phyloP scores from a whole-genome alignment of 2,329 filamentous ascomycete species.

The Neoscytalidium dimidiatum region DNA sequence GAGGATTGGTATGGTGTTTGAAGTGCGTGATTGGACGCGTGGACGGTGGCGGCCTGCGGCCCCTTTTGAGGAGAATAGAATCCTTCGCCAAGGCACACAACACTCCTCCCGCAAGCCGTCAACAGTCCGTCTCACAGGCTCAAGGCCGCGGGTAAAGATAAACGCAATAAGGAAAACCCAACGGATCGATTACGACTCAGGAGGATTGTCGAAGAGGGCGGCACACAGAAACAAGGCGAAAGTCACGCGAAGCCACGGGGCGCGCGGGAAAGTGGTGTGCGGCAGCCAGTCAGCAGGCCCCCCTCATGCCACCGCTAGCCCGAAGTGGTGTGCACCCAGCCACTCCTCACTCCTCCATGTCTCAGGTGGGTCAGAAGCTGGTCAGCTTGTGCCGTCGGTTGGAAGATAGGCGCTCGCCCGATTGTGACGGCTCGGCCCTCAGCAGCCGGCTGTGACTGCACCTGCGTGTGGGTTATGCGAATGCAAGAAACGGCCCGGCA shows the following conservation, averaged over 20 bases:
- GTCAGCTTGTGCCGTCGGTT: neutral
- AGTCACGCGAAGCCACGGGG: neutral
- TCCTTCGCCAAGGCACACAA: neutral
- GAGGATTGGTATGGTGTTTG: neutral
- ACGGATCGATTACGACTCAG: neutral
- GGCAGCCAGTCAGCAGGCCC: conserved; percentile 13
- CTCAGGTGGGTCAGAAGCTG: conserved; percentile 5
- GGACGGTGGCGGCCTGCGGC: neutral
- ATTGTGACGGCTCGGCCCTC: conserved; percentile 9
- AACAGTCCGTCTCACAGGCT: neutral
- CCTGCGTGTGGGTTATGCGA: neutral
- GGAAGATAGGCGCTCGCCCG: neutral
- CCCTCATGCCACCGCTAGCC: conserved; percentile 1
- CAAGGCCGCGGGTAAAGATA: neutral
- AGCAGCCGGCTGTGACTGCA: conserved; percentile 7
- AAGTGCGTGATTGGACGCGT: neutral
- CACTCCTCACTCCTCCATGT: neutral
- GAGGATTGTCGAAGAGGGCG: neutral
- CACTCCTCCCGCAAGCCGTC: no score
- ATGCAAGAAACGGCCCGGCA: neutral
- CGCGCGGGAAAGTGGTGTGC: conserved; percentile 4
- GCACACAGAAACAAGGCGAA: neutral
- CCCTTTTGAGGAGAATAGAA: neutral
- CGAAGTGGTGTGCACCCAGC: neutral
- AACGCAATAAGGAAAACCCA: neutral